Percentiles rank a stretch among this genome's conserved stretches.
Conservation (phyloP, 2,329 filamentous ascomycete species). For the Curvularia verruculosa region DNA sequence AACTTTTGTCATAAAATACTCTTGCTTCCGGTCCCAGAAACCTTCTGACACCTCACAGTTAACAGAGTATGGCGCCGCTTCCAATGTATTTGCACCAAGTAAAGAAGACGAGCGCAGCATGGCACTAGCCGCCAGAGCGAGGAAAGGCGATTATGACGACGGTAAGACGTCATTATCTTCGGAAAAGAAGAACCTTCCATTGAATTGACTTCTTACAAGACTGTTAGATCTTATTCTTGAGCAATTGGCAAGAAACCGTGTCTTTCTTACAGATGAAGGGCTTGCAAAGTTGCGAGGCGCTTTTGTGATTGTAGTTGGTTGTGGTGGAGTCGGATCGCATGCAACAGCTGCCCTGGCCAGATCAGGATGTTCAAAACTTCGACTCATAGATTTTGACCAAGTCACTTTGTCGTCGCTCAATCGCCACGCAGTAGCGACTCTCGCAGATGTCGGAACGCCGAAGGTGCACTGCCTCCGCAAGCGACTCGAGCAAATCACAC, state of each 20-base stretch:
- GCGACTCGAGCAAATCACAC: conserved; percentile 82
- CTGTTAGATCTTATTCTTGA: conserved; percentile 83
- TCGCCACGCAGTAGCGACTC: conserved; percentile 90
- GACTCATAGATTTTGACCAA: conserved; percentile 96
- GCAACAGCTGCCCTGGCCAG: conserved; percentile 83
- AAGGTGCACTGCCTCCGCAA: conserved; percentile 87
- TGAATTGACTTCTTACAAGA: conserved; percentile 6
- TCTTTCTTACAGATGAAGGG: conserved; percentile 85
- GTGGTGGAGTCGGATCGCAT: conserved; percentile 94
- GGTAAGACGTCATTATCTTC: conserved; percentile 45
- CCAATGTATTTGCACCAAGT: conserved; percentile 47
- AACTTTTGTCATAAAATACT: neutral
- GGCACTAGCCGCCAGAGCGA: conserved; percentile 64
- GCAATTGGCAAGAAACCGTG: conserved; percentile 89
- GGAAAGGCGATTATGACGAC: conserved; percentile 69
- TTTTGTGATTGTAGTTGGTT: conserved; percentile 89
- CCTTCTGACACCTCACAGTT: conserved; percentile 58
- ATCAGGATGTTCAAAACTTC: conserved; percentile 85
- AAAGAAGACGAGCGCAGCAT: conserved; percentile 65
- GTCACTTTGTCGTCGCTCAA: conserved; percentile 94
- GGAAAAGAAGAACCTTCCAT: neutral
- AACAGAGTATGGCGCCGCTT: conserved; percentile 65
- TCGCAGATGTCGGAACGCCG: conserved; percentile 89
- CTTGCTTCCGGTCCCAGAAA: neutral
- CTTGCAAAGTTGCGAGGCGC: conserved; percentile 78